Evolutionary conservation across 768 basidiomycete species (phyloP).

Genomic region (Rhodotorula paludigena): DNA sequence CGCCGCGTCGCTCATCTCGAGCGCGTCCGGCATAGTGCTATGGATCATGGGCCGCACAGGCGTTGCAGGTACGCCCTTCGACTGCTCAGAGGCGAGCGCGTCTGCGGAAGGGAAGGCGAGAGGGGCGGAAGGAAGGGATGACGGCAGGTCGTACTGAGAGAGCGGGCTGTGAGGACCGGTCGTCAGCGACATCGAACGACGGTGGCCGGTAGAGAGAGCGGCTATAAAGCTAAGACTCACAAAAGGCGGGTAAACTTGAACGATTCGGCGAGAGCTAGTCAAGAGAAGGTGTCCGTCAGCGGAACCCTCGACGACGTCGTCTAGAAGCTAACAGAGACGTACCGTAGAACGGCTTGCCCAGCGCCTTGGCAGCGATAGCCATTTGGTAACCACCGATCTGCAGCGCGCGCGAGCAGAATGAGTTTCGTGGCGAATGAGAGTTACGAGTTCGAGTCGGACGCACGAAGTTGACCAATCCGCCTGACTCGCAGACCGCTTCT

Average conservation of each 20-base stretch:
- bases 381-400: constrained; percentile 88
- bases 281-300: not conserved
- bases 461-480: constrained; percentile 75
- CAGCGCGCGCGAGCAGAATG: constrained; percentile 35
- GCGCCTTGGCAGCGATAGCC: constrained; percentile 88
- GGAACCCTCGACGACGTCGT: too few relatives aligned
- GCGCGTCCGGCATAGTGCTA: constrained; percentile 20
- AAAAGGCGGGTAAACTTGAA: constrained; percentile 98
- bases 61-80: constrained; percentile 24
- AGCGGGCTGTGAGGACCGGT: constrained; percentile 45
- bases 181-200: constrained; percentile 1
- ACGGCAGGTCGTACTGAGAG: constrained; percentile 79
- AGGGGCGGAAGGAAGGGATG: constrained; percentile 62
- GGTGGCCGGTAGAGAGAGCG: too few relatives aligned
- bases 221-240: not conserved
- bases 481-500: constrained; percentile 96
- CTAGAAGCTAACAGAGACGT: constrained; percentile 57
- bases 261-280: constrained; percentile 47
- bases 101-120: constrained; percentile 56
- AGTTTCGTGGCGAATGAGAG: not conserved
- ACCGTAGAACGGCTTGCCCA: constrained; percentile 90
- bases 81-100: not conserved
- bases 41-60: constrained; percentile 35
- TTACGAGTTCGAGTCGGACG: not conserved
- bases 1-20: constrained; percentile 73